phyloP scores from a whole-genome alignment of 2,329 filamentous ascomycete genomes.

The Remersonia thermophila region DNA sequence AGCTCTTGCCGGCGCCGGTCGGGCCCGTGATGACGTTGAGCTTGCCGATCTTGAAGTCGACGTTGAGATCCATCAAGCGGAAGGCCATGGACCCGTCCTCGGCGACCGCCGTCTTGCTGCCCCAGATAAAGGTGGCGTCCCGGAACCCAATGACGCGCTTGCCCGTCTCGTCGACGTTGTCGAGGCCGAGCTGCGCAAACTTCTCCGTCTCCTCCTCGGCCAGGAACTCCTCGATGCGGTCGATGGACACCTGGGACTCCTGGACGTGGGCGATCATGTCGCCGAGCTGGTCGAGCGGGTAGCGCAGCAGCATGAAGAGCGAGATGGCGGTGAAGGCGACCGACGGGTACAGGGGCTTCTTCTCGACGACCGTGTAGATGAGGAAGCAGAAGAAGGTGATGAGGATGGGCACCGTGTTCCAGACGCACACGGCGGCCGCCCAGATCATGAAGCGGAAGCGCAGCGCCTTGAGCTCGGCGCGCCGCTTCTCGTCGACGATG shows the following conservation, averaged over 20 bases:
- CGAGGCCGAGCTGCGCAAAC: constrained; percentile 67
- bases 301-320: constrained; percentile 83
- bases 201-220: constrained; percentile 93
- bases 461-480: constrained; percentile 63
- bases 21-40: constrained; percentile 89
- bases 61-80: constrained; percentile 68
- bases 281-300: constrained; percentile 87
- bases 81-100: constrained; percentile 62
- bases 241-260: constrained; percentile 91
- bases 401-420: constrained; percentile 88
- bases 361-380: constrained; percentile 80
- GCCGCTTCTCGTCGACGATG: constrained; percentile 80
- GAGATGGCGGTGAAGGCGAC: constrained; percentile 93
- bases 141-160: constrained; percentile 72
- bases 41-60: constrained; percentile 73
- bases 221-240: constrained; percentile 90
- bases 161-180: constrained; percentile 56
- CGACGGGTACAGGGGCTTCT: constrained; percentile 80
- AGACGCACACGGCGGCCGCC: constrained; percentile 83
- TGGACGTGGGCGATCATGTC: constrained; percentile 99
- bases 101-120: constrained; percentile 49
- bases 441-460: constrained; percentile 80
- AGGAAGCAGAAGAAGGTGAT: constrained; percentile 97
- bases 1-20: constrained; percentile 92
- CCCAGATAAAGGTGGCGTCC: constrained; percentile 81